Conservation (phyloP, 1,284 basidiomycete species). For the Puccinia triticina region DNA sequence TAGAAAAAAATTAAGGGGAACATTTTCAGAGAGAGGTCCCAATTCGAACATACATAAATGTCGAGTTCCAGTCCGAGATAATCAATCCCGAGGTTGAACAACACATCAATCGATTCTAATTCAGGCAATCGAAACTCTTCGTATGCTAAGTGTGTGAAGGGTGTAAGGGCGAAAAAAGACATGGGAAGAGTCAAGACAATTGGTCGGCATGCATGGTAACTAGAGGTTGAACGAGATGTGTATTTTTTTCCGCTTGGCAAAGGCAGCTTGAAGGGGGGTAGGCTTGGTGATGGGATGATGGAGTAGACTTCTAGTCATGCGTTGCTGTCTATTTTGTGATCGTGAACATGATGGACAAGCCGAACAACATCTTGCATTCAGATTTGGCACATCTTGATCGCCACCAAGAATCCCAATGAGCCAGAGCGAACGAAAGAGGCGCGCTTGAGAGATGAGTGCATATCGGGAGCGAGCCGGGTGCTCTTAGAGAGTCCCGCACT, state of each 20-base stretch:
- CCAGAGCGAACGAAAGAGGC: not conserved
- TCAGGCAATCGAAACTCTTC: slow-evolving; percentile 48
- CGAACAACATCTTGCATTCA: not conserved
- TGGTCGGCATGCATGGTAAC: not conserved
- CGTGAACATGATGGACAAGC: not conserved
- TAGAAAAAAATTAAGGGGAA: no score
- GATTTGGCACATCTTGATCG: not conserved
- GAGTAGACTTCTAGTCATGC: not conserved
- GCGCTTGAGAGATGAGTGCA: not conserved
- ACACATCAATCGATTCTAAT: slow-evolving; percentile 44
- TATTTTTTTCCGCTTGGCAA: not conserved
- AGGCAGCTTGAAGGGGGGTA: not conserved
- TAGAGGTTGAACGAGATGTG: not conserved
- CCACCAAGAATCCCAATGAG: not conserved
- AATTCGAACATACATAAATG: slow-evolving; percentile 31
- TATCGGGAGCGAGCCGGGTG: not conserved
- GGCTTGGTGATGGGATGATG: not conserved
- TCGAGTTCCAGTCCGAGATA: slow-evolving; percentile 32
- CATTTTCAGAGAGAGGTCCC: not conserved
- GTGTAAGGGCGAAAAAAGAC: not conserved
- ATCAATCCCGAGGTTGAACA: slow-evolving; percentile 40
- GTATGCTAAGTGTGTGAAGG: not conserved
- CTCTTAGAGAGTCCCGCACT: no score
- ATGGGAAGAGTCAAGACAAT: not conserved
- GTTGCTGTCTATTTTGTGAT: not conserved